A percentile compares a stretch with the other conserved stretches of the same genome.
Conservation (phyloP, 345 rosid species). For the Raphanus raphanistrum region DNA sequence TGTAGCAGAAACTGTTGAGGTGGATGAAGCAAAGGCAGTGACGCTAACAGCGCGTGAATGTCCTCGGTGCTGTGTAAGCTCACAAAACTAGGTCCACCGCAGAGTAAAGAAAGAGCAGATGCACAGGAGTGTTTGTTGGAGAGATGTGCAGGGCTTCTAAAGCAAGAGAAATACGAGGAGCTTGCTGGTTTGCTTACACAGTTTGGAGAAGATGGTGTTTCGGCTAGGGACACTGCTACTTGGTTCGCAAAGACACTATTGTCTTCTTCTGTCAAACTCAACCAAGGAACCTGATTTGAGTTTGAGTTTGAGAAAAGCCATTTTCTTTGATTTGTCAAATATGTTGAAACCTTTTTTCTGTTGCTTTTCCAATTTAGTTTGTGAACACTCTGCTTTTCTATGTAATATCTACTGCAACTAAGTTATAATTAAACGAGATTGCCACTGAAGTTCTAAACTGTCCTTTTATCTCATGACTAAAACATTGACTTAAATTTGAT, state of each 20-base stretch:
- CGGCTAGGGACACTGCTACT: conserved; percentile 96
- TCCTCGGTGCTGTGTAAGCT: conserved; percentile 54
- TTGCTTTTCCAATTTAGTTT: conserved; percentile 6
- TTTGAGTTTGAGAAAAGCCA: conserved; percentile 4
- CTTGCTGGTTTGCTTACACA: conserved; percentile 88
- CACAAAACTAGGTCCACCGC: conserved; percentile 51
- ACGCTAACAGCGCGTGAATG: conserved; percentile 49
- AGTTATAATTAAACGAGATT: no score
- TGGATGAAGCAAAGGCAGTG: conserved; percentile 34
- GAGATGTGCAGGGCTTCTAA: conserved; percentile 83
- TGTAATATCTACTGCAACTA: conserved; percentile 14
- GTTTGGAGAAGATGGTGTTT: conserved; percentile 85
- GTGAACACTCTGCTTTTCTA: conserved; percentile 10
- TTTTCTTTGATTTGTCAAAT: conserved; percentile 12
- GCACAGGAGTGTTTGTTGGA: conserved; percentile 92
- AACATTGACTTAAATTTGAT: no score
- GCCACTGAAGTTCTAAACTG: no score
- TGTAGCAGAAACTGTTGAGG: conserved; percentile 37
- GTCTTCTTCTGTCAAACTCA: conserved; percentile 63
- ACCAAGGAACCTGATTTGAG: conserved; percentile 47
- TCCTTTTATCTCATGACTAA: no score
- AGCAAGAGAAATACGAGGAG: conserved; percentile 82
- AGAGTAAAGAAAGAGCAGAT: conserved; percentile 77
- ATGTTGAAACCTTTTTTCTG: conserved; percentile 18
- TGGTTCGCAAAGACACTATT: conserved; percentile 92